A percentile compares a stretch with the other conserved stretches of the same genome.
Evolutionary conservation across 306 rosid species (phyloP).

Genomic region (Datisca glomerata): DNA sequence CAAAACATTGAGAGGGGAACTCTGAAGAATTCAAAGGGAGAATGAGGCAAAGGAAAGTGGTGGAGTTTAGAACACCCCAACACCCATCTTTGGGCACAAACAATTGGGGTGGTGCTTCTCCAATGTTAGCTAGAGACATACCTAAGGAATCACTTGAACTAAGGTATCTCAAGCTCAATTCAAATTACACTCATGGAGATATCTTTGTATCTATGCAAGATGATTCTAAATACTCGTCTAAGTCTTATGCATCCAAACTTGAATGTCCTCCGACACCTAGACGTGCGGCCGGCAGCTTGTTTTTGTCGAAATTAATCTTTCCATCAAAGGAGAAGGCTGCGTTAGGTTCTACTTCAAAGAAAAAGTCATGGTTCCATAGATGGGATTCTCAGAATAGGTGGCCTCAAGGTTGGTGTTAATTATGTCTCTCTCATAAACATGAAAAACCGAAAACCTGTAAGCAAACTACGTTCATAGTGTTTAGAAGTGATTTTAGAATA

Average conservation of each 20-base stretch:
- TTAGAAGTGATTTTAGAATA: no score
- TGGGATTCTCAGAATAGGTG: conserved; percentile 40
- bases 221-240: background rate
- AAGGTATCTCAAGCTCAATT: conserved; percentile 38
- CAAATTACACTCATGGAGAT: conserved; percentile 26
- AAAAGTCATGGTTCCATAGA: conserved; percentile 31
- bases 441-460: no score
- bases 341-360: conserved; percentile 25
- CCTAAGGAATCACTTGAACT: conserved; percentile 57
- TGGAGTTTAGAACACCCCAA: conserved; percentile 57
- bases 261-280: background rate
- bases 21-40: no score
- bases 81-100: conserved; percentile 28
- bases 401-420: conserved; percentile 71
- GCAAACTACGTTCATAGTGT: no score
- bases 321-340: conserved; percentile 14
- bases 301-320: conserved; percentile 17
- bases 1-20: no score
- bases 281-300: conserved; percentile 3
- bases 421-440: no score
- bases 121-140: conserved; percentile 57
- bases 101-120: conserved; percentile 69
- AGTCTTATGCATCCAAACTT: conserved; percentile 8
- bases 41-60: no score
- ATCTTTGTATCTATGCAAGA: conserved; percentile 20